Evolutionary conservation across 805 yeast genomes (phyloP).

Genomic region (Pichia cabralensis): DNA sequence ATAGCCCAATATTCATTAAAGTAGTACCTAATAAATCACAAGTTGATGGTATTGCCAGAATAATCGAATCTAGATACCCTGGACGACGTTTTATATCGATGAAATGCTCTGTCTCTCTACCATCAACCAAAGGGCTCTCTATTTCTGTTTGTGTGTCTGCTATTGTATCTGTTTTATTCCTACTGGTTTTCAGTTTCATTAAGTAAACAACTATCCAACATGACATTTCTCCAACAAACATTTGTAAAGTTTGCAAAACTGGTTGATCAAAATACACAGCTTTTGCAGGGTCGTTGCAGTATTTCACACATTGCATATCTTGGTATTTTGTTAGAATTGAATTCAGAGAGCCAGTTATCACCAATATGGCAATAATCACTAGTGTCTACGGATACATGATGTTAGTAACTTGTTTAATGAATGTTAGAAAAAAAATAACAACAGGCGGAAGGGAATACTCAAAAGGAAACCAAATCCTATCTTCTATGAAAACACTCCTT

Average conservation of each 20-base stretch:
- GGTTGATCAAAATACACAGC: constrained; percentile 62
- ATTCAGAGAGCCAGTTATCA: constrained; percentile 62
- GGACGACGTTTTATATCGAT: neutral
- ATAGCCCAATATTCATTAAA: constrained; percentile 61
- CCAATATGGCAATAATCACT: constrained; percentile 37
- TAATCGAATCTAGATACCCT: constrained; percentile 18
- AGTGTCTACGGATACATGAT: constrained; percentile 26
- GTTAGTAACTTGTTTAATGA: no score
- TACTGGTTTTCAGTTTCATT: neutral
- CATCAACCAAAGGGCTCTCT: no score
- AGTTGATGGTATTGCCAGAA: constrained; percentile 51
- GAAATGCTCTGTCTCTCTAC: no score
- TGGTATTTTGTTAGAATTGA: constrained; percentile 68
- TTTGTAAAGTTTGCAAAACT: constrained; percentile 67
- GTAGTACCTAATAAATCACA: constrained; percentile 72
- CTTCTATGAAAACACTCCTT: no score
- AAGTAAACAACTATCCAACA: constrained; percentile 27
- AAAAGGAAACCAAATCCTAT: no score
- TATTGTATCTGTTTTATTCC: no score
- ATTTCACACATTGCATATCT: constrained; percentile 59
- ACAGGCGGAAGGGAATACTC: no score
- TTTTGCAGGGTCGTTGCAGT: constrained; percentile 40
- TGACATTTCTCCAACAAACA: constrained; percentile 64
- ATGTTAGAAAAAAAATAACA: no score
- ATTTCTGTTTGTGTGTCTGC: no score